Evolutionary conservation across 306 rosid species (phyloP).

Genomic region (Cicer bijugum): DNA sequence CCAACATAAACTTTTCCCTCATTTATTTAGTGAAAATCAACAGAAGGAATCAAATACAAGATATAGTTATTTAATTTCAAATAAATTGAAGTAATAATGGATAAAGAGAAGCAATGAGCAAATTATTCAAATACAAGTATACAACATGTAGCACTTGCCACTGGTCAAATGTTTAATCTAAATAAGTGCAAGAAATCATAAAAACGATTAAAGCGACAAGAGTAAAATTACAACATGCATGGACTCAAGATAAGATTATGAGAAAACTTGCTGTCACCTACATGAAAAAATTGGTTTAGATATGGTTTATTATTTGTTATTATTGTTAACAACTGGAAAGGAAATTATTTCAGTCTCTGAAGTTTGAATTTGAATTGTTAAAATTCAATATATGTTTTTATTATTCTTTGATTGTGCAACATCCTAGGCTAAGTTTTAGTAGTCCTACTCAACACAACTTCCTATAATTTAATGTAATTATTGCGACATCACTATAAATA

Average conservation of each 20-base stretch:
- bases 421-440: too few species aligned
- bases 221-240: not conserved
- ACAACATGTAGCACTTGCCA: slow-evolving; percentile 14
- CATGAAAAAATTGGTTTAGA: not conserved
- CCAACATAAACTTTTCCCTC: slow-evolving; percentile 29
- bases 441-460: too few species aligned
- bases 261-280: not conserved
- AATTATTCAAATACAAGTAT: not conserved
- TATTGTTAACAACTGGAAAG: slow-evolving; percentile 20
- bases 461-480: too few species aligned
- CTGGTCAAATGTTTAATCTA: not conserved
- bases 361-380: not conserved
- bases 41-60: not conserved
- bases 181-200: not conserved
- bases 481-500: too few species aligned
- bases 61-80: not conserved
- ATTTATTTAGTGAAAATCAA: not conserved
- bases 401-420: too few species aligned
- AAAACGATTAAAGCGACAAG: not conserved
- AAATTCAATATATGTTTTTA: too few species aligned
- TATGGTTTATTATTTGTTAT: not conserved
- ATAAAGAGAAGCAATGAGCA: not conserved
- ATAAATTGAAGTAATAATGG: not conserved
- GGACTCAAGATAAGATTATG: not conserved
- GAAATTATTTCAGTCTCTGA: slow-evolving; percentile 5